These are phyloP conservation scores for Theileria sp. DNA, from an alignment of 169 alveolate genomes.

Conservation along the genomic window DNA sequence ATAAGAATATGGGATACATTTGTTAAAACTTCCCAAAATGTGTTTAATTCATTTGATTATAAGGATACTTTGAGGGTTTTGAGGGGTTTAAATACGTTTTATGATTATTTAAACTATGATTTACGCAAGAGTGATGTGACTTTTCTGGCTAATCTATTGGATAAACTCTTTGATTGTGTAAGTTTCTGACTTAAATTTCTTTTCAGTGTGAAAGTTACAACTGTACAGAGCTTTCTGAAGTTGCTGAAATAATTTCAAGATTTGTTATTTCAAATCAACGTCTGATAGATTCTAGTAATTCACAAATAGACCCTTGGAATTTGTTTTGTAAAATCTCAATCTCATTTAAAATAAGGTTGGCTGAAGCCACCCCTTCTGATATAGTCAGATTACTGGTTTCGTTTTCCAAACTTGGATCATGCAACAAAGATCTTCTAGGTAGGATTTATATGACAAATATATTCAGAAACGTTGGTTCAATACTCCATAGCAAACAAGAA, in stretches of 20 bases:
- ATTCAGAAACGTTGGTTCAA: slow-evolving; percentile 31
- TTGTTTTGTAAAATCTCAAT: slow-evolving; percentile 54
- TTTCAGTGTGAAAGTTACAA: slow-evolving; percentile 52
- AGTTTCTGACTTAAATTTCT: not conserved
- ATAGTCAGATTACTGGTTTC: slow-evolving; percentile 43
- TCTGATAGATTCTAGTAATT: not conserved
- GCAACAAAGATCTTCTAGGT: slow-evolving; percentile 10
- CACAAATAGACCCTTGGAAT: not conserved
- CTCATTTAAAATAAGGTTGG: slow-evolving; percentile 50
- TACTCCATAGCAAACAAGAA: slow-evolving; percentile 26
- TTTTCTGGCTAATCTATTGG: slow-evolving; percentile 17
- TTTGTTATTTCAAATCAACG: slow-evolving; percentile 11
- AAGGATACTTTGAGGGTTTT: slow-evolving; percentile 52
- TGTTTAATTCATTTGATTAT: slow-evolving; percentile 31
- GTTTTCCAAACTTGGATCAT: slow-evolving; percentile 56
- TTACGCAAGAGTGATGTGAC: slow-evolving; percentile 19
- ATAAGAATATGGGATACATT: slow-evolving; percentile 47
- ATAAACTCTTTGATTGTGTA: slow-evolving; percentile 14
- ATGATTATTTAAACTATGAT: slow-evolving; percentile 30
- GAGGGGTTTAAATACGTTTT: slow-evolving; percentile 36
- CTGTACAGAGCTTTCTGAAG: slow-evolving; percentile 52
- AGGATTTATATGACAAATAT: not conserved
- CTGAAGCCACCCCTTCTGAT: slow-evolving; percentile 53
- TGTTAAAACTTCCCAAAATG: slow-evolving; percentile 19
- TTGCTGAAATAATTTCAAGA: slow-evolving; percentile 46